A percentile compares a stretch with the other conserved stretches of the same genome.
Conservation (phyloP, 1,284 basidiomycete genomes). For the Wallemia hederae region DNA sequence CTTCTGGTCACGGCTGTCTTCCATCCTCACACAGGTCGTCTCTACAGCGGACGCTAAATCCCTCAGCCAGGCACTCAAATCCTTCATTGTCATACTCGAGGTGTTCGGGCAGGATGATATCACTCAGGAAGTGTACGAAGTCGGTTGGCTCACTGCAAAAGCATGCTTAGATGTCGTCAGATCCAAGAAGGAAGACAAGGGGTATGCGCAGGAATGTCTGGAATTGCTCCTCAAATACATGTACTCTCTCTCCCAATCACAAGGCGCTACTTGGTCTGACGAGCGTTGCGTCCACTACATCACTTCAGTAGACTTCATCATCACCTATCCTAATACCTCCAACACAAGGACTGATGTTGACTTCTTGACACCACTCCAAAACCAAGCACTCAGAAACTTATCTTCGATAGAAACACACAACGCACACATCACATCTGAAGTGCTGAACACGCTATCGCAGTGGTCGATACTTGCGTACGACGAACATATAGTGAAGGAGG, state of each 20-base stretch:
- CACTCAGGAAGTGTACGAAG: neutral
- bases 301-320: neutral
- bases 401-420: neutral
- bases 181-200: neutral
- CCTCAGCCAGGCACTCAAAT: neutral
- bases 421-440: neutral
- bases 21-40: neutral
- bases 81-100: neutral
- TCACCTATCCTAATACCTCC: neutral
- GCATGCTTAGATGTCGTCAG: neutral
- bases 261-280: neutral
- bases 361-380: neutral
- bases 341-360: neutral
- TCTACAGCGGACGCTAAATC: neutral
- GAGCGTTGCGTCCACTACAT: neutral
- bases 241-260: neutral
- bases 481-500: neutral
- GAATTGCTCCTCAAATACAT: neutral
- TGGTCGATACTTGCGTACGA: neutral
- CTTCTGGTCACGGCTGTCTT: conserved; percentile 34
- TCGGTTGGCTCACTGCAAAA: neutral
- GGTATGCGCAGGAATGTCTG: neutral
- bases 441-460: neutral
- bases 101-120: neutral
- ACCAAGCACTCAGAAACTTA: neutral